Evolutionary conservation across 1,284 basidiomycete species (phyloP).

Genomic region (Earliella scabrosa): DNA sequence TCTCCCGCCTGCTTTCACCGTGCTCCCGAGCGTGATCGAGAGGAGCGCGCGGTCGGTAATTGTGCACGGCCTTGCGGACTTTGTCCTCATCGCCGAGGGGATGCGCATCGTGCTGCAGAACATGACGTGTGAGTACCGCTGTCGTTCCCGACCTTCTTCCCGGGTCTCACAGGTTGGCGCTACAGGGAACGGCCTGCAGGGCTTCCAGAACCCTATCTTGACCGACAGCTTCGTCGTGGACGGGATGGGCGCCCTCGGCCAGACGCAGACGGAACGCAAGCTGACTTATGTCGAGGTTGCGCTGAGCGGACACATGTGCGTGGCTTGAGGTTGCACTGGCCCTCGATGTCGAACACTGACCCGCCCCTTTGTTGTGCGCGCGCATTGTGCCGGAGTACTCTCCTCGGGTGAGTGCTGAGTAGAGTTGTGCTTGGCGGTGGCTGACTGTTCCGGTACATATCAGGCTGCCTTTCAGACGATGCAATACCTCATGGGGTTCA

Average conservation of each 20-base stretch:
- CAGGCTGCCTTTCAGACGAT: constrained; percentile 73
- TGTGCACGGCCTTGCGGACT: constrained; percentile 74
- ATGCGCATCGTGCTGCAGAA: constrained; percentile 70
- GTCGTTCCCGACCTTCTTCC: too few species aligned
- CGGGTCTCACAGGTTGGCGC: too few species aligned
- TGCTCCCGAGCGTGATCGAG: constrained; percentile 76
- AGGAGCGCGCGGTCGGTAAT: constrained; percentile 73
- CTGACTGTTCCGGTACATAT: background rate
- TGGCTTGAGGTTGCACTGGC: constrained; percentile 11
- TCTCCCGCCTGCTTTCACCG: constrained; percentile 61
- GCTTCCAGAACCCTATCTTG: constrained; percentile 69
- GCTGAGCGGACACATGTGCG: constrained; percentile 74
- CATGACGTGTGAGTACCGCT: too few species aligned
- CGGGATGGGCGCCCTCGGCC: constrained; percentile 68
- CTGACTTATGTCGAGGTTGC: constrained; percentile 68
- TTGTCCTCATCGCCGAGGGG: constrained; percentile 72
- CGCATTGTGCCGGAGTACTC: constrained; percentile 60
- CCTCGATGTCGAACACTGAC: background rate
- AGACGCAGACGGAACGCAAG: constrained; percentile 65
- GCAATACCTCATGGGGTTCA: constrained; percentile 71
- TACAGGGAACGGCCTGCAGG: constrained; percentile 67
- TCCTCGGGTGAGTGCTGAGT: constrained; percentile 51
- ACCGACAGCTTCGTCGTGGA: constrained; percentile 73
- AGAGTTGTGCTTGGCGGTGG: background rate
- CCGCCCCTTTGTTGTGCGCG: background rate